Percentiles rank a stretch among this genome's conserved stretches.
Evolutionary conservation across 441 rosid genomes (phyloP).

Genomic region (Syzygium syzygioides): DNA sequence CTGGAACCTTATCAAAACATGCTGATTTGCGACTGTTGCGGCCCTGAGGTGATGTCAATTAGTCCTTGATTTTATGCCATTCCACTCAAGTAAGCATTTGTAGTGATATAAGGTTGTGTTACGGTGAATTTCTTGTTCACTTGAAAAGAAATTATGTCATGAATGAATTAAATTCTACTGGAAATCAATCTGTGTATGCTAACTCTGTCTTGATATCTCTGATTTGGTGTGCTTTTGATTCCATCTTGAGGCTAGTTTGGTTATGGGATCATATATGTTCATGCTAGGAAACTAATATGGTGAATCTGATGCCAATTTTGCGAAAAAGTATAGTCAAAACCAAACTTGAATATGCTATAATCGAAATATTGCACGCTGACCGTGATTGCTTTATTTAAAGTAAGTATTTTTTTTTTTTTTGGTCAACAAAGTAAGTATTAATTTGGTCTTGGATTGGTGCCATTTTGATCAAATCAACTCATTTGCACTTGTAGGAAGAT

Average conservation of each 20-base stretch:
- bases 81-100: background rate
- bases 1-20: too few relatives aligned
- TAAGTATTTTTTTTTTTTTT: too few relatives aligned
- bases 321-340: background rate
- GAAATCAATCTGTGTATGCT: accelerated
- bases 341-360: background rate
- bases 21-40: accelerated
- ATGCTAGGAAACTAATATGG: too few relatives aligned
- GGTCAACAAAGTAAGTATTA: too few relatives aligned
- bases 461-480: too few relatives aligned
- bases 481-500: too few relatives aligned
- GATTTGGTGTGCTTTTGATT: background rate
- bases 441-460: too few relatives aligned
- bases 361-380: background rate
- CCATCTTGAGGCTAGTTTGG: background rate
- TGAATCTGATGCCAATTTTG: too few relatives aligned
- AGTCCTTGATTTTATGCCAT: background rate
- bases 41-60: accelerated
- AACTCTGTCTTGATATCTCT: accelerated
- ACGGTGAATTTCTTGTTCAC: accelerated
- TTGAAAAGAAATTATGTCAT: too few relatives aligned
- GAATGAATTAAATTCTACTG: background rate
- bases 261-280: background rate
- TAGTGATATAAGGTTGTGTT: too few relatives aligned
- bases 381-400: background rate